Evolutionary conservation across 2,329 filamentous ascomycete species (phyloP).

Genomic region (Ascosphaera acerosa): DNA sequence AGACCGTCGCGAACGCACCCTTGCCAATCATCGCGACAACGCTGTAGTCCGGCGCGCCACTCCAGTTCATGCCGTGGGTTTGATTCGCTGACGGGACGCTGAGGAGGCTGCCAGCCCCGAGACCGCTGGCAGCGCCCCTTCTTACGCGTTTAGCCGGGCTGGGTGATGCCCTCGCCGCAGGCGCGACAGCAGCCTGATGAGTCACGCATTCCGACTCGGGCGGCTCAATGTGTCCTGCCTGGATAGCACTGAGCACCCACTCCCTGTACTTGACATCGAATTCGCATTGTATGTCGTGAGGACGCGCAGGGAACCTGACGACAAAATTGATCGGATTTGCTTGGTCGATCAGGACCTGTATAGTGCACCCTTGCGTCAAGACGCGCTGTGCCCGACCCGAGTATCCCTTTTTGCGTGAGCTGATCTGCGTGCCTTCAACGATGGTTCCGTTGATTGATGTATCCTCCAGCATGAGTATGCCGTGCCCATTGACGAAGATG

Average conservation of each 20-base stretch:
- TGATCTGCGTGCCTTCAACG: slow-evolving; percentile 49
- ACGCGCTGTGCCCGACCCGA: too few species aligned
- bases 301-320: slow-evolving; percentile 56
- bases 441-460: slow-evolving; percentile 87
- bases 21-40: slow-evolving; percentile 61
- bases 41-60: slow-evolving; percentile 64
- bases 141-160: neutral
- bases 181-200: too few species aligned
- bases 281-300: too few species aligned
- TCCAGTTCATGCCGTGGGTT: slow-evolving; percentile 46
- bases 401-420: slow-evolving; percentile 14
- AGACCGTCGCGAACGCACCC: slow-evolving; percentile 84
- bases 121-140: slow-evolving; percentile 3
- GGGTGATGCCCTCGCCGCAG: too few species aligned
- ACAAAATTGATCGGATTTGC: slow-evolving; percentile 50
- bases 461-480: slow-evolving; percentile 77
- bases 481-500: slow-evolving; percentile 70
- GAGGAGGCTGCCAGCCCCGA: too few species aligned
- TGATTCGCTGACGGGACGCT: too few species aligned
- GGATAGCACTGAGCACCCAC: slow-evolving; percentile 8
- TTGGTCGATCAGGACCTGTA: slow-evolving; percentile 35
- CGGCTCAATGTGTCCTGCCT: slow-evolving; percentile 3
- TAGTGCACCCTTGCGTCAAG: too few species aligned
- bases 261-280: slow-evolving; percentile 42
- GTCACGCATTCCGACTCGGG: too few species aligned